Evolutionary conservation across 2,329 filamentous ascomycete genomes (phyloP).

Genomic region (Aureobasidium sp.): DNA sequence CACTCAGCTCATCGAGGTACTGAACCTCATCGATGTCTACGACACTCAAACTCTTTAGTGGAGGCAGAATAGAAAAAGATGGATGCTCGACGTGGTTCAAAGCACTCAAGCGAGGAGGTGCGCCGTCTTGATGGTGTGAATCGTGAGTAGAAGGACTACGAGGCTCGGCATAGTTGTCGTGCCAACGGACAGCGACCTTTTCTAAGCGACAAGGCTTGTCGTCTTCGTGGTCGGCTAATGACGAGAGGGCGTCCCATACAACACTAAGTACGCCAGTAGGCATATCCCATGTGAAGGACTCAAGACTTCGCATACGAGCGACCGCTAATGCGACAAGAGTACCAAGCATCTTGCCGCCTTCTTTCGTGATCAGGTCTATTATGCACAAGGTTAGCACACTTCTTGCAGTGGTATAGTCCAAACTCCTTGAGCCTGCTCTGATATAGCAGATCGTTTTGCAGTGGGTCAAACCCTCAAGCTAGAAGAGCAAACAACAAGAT

Average conservation of each 20-base stretch:
- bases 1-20: conserved; percentile 75
- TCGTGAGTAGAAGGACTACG: conserved; percentile 19
- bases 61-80: conserved; percentile 69
- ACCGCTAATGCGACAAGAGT: conserved; percentile 72
- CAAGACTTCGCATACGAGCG: conserved; percentile 73
- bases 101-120: conserved; percentile 29
- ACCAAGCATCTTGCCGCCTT: conserved; percentile 82
- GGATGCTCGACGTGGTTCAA: conserved; percentile 63
- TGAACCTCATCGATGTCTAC: conserved; percentile 76
- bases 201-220: conserved; percentile 60
- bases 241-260: conserved; percentile 72
- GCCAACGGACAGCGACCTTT: conserved; percentile 74
- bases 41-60: conserved; percentile 67
- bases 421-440: background rate
- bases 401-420: background rate
- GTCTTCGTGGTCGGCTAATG: conserved; percentile 55
- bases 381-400: conserved; percentile 29
- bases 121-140: conserved; percentile 32
- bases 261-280: conserved; percentile 75
- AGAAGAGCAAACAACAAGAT: background rate
- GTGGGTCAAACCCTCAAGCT: too few relatives aligned
- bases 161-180: conserved; percentile 57
- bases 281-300: conserved; percentile 85
- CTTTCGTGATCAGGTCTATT: conserved; percentile 63
- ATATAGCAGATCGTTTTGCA: too few relatives aligned